Base-by-base conservation (phyloP, 345 rosid genomes). In the Pseudoturritis turrita region DNA sequence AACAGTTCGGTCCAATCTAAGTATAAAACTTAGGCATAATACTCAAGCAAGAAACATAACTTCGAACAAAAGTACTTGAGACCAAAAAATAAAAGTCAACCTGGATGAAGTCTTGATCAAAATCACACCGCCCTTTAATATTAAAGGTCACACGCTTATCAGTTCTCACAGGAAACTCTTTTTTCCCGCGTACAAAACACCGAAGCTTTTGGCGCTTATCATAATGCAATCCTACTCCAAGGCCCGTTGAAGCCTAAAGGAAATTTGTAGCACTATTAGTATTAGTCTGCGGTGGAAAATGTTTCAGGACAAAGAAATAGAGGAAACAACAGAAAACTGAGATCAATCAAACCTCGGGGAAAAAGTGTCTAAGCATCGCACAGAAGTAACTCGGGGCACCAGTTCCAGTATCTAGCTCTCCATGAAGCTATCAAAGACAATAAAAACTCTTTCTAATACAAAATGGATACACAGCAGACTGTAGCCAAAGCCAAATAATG, bases 381-480 rank as follows among this genome's bases (percentile, higher is more conserved):
- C 85, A 72, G 40, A 81, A 71, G 79, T 77, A 81, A 68, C 71
- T 81, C 1, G 97, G 97, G 10, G 79, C 68, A 10, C 97, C 96
- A 60, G 71, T 39, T 83, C 77, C 89, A 10, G 97, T 88, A 77
- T 95, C 99, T 17, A 91, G 85, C 80, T 88, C 99, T 71, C 96
- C 96, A 78, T 81, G 91, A 74, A 91, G 81, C 99, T 91, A 78
- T 17, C 31, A 36, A 13, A 35, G 50, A 50, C 11, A 18, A 33
- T 72, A 61, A 52, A 79, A 56, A 14, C 63, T 33, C 37, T 33
- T 33, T 7, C 19, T 10, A 25, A 37, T 12, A 21, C 46, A 59
- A 41, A 49, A 4, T 4, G 36, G 33, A 31, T 50, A 37, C 17
- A 61, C 12, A 4, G 10, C 7, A 56, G 21, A 44, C 35, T 12